phyloP scores from a whole-genome alignment of 2,329 filamentous ascomycete genomes.

The Scedosporium minutisporum region DNA sequence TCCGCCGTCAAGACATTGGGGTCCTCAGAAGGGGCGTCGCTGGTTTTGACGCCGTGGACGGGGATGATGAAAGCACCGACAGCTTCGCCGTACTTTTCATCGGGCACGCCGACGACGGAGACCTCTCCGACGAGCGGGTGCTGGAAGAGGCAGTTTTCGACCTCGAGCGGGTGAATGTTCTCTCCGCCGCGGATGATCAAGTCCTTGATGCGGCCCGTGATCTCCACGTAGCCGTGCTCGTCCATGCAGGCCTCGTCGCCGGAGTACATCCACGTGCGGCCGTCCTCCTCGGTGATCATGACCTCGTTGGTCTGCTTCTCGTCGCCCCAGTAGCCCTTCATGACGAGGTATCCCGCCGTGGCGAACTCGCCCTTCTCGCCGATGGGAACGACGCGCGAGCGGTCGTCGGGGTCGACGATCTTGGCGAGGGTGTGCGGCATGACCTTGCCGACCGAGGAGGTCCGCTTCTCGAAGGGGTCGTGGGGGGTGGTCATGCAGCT shows the following conservation, averaged over 20 bases:
- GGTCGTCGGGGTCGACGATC: constrained; percentile 62
- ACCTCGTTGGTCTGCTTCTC: constrained; percentile 58
- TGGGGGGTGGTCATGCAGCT: constrained; percentile 71
- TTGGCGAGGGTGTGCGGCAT: constrained; percentile 74
- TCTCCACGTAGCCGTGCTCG: constrained; percentile 69
- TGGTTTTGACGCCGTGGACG: constrained; percentile 16
- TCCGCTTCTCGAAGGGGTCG: constrained; percentile 64
- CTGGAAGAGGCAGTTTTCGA: constrained; percentile 78
- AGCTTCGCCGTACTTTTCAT: constrained; percentile 74
- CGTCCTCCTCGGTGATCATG: constrained; percentile 36
- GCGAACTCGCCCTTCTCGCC: constrained; percentile 71
- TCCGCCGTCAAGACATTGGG: constrained; percentile 37
- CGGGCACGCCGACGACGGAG: constrained; percentile 74
- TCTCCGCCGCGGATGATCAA: constrained; percentile 91
- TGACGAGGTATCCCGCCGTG: constrained; percentile 74
- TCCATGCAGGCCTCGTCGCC: constrained; percentile 90
- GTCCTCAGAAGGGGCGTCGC: not conserved
- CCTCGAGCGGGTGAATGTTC: constrained; percentile 89
- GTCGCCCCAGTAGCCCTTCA: constrained; percentile 87
- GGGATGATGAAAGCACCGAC: constrained; percentile 75
- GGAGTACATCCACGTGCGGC: constrained; percentile 74
- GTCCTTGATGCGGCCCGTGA: constrained; percentile 90
- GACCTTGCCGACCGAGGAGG: constrained; percentile 65
- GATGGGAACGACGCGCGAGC: constrained; percentile 47
- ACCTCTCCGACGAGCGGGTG: constrained; percentile 64